Base-by-base conservation (phyloP, 164 flowering plant species). In the Tinospora cordifolia region DNA sequence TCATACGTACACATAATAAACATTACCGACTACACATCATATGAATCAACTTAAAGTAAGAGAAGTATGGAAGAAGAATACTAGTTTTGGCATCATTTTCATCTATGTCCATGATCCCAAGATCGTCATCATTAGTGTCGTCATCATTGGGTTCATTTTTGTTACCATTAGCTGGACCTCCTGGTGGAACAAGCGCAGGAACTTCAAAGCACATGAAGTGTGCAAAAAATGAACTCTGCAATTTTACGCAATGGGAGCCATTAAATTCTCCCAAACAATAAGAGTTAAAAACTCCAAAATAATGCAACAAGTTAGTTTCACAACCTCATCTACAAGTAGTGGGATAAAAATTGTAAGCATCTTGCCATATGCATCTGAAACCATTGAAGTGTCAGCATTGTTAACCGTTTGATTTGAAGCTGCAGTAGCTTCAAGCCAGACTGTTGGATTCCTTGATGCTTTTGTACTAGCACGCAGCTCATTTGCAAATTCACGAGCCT, bases 141-240 rank as follows among this genome's bases (percentile, higher is more conserved):
- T 83, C 88, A 72, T 74, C 78, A 67, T 79, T 65, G 46, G 81
- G 70, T 70, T 84, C 86, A 72, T 67, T 64, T 83, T 83, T 89
- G 63, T 71, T 76, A 51, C 87, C 90, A 81, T 82, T 84, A 65
- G 77, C 80, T 75, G 65, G 69, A 76, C 85, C 85, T 69, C 89
- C 90, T 21, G 90, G 88, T 40, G 93, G 93, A 79, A 82, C 92
- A 79, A 92, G 96, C 58, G 96, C 86, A 70, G 96, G 93, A 77
- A 95, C 99, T 77, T 92, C 97, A 84, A 95, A 95, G 88, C 99
- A 95, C 99, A 95, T 95, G 78, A 95, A 95, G 77, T 91, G 97
- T 66, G 99, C 92, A 84, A 95, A 90, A 73, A 95, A 95, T 6
- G 99, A 95, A 81, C 98, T 95, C 99, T 95, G 93, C 81, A 80